These are phyloP conservation scores for Saturnispora sanitii DNA, from an alignment of 805 yeast species.

Conservation along the genomic window DNA sequence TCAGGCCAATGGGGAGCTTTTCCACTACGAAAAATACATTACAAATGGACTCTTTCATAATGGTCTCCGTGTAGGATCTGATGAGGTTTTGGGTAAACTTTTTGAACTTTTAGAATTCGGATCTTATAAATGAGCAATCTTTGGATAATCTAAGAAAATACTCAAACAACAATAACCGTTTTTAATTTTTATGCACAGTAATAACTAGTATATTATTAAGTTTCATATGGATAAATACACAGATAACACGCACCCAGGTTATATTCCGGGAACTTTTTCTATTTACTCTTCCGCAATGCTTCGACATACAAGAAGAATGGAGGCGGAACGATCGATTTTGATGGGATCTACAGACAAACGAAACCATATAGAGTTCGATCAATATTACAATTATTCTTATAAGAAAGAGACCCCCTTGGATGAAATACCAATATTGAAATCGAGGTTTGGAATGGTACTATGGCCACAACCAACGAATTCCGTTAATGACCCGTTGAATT, in stretches of 20 bases:
- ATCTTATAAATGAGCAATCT: constrained; percentile 16
- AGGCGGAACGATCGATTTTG: constrained; percentile 6
- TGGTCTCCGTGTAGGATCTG: constrained; percentile 36
- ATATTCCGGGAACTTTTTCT: constrained; percentile 47
- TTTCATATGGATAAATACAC: constrained; percentile 29
- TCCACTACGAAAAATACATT: constrained; percentile 31
- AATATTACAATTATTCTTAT: constrained; percentile 16
- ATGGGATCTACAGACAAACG: not conserved
- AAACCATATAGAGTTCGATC: not conserved
- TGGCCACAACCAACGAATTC: constrained; percentile 44
- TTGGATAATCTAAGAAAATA: not conserved
- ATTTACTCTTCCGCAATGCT: constrained; percentile 35
- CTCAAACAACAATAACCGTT: too few relatives aligned
- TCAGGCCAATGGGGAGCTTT: constrained; percentile 10
- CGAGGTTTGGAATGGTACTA: constrained; percentile 29
- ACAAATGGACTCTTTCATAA: constrained; percentile 43
- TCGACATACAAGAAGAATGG: constrained; percentile 13
- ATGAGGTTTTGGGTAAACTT: constrained; percentile 30
- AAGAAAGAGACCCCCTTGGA: constrained; percentile 12
- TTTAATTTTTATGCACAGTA: not conserved
- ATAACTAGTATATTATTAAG: not conserved
- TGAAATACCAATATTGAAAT: constrained; percentile 21
- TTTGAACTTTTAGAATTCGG: constrained; percentile 32
- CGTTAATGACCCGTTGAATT: constrained; percentile 40
- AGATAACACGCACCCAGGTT: constrained; percentile 30